Evolutionary conservation across 441 rosid species (phyloP).

Genomic region (Geranium incanum): DNA sequence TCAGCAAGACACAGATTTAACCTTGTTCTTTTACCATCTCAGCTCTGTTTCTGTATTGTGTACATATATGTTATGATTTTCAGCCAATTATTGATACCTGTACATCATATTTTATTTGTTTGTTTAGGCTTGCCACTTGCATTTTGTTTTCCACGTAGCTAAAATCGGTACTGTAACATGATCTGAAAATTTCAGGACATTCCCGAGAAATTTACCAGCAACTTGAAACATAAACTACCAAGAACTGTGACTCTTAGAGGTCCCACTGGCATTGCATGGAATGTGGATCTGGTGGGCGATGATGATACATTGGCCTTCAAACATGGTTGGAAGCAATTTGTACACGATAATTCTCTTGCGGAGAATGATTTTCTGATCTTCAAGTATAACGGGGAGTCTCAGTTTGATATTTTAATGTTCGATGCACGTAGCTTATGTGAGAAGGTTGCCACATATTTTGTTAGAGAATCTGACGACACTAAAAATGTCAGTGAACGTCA

Average conservation of each 20-base stretch:
- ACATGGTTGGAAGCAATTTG: conserved; percentile 7
- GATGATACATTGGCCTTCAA: conserved; percentile 4
- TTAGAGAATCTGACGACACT: background rate
- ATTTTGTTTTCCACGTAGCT: background rate
- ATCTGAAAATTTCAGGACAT: background rate
- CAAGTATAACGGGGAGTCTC: background rate
- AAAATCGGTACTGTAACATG: background rate
- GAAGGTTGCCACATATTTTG: background rate
- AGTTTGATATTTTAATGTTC: background rate
- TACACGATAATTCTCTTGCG: background rate
- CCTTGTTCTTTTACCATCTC: no score
- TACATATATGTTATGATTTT: background rate
- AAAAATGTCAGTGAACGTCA: background rate
- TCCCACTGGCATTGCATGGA: background rate
- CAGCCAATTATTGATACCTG: background rate
- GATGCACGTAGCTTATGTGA: conserved; percentile 3
- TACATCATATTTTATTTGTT: background rate
- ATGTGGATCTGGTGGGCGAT: background rate
- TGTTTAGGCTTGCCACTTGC: background rate
- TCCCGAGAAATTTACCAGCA: background rate
- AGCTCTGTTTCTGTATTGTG: no score
- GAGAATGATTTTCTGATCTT: background rate
- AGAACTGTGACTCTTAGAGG: background rate
- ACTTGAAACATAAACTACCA: background rate
- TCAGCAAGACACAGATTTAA: no score